Conservation (phyloP, 495 filamentous ascomycete species). For the Penicillium odoratum region DNA sequence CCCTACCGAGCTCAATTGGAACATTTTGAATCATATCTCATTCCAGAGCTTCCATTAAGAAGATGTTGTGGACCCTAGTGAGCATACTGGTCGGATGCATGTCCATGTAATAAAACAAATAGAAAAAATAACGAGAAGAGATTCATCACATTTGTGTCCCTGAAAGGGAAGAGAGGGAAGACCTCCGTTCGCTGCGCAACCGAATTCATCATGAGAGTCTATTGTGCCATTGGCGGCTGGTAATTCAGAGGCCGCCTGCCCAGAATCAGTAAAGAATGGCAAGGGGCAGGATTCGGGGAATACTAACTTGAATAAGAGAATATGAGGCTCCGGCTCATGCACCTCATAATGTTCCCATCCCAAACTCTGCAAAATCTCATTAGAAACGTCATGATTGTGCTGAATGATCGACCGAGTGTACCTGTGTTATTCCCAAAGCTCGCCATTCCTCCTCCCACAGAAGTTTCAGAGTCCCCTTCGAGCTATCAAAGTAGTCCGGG, state of each 20-base stretch:
- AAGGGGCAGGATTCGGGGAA: background rate
- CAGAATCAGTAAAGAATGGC: conserved; percentile 13
- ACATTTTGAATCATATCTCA: conserved; percentile 37
- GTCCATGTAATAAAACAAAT: conserved; percentile 21
- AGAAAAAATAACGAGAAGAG: conserved; percentile 5
- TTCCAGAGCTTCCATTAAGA: conserved; percentile 33
- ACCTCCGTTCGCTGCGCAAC: conserved; percentile 6
- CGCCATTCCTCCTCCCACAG: conserved; percentile 99
- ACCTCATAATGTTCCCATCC: conserved; percentile 99
- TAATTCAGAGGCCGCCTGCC: conserved; percentile 82
- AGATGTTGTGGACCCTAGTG: conserved; percentile 29
- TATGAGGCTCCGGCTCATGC: conserved; percentile 97
- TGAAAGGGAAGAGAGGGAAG: conserved; percentile 3
- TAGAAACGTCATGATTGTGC: background rate
- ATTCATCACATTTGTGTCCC: conserved; percentile 4
- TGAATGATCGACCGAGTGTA: conserved; percentile 33
- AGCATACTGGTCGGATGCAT: conserved; percentile 23
- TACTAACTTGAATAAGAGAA: conserved; percentile 94
- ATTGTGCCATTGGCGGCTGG: conserved; percentile 62
- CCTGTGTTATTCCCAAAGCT: conserved; percentile 93
- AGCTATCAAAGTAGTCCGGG: conserved; percentile 87
- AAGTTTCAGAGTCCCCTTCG: conserved; percentile 90
- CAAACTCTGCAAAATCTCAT: conserved; percentile 63
- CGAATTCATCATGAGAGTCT: conserved; percentile 13
- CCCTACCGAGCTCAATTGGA: background rate